Evolutionary conservation across 202 grass and related monocot species (phyloP).

Genomic region (Panicum hallii): DNA sequence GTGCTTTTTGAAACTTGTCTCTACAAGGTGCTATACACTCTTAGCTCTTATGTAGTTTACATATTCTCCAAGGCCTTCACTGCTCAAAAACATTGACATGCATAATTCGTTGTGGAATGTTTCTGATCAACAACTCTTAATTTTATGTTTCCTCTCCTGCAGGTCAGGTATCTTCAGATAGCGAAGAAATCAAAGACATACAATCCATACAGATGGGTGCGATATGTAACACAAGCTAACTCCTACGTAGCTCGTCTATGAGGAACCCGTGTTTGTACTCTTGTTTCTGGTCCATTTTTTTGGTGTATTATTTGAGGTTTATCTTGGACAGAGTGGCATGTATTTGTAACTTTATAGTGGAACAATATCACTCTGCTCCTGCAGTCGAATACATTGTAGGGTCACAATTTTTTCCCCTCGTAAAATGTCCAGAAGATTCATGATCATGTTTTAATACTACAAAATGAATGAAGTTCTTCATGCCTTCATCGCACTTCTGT

Average conservation of each 20-base stretch:
- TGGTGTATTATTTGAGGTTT: slow-evolving; percentile 31
- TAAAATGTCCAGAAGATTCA: slow-evolving; percentile 30
- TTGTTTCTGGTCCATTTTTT: slow-evolving; percentile 20
- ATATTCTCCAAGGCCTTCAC: slow-evolving; percentile 32
- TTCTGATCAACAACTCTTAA: slow-evolving; percentile 18
- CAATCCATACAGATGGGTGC: slow-evolving; percentile 96
- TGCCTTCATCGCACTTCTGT: background rate
- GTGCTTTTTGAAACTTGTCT: background rate
- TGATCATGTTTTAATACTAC: background rate
- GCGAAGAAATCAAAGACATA: slow-evolving; percentile 96
- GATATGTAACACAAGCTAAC: slow-evolving; percentile 97
- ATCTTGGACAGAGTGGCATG: slow-evolving; percentile 35
- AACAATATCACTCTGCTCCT: slow-evolving; percentile 31
- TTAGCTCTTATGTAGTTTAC: background rate
- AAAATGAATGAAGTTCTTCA: slow-evolving; percentile 24
- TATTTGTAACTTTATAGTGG: slow-evolving; percentile 45
- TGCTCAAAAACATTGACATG: background rate
- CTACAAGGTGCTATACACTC: background rate
- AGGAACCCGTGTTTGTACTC: slow-evolving; percentile 42
- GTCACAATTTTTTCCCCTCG: background rate
- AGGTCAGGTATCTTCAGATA: slow-evolving; percentile 99
- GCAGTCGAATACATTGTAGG: slow-evolving; percentile 10
- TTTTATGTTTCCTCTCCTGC: slow-evolving; percentile 37
- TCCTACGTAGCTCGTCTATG: slow-evolving; percentile 94
- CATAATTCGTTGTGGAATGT: background rate